Base-by-base conservation (phyloP, 2,329 filamentous ascomycete species). In the Zasmidium cellare region DNA sequence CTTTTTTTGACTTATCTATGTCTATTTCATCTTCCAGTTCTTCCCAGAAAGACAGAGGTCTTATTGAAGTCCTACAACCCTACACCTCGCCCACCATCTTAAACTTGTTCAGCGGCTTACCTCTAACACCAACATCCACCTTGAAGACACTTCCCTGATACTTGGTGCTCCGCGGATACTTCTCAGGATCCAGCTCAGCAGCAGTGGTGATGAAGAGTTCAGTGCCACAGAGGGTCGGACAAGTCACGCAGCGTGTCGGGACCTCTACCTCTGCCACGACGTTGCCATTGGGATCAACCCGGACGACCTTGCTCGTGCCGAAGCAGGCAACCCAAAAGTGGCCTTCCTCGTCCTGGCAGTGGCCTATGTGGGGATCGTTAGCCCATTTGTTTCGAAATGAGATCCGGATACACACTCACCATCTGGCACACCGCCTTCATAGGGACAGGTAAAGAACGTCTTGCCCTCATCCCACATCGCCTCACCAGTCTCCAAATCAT, bases 251-350 rank as follows among this genome's bases (percentile, higher is more conserved):
- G 60, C 82, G 82, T 12, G 92, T 96, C 3, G 92, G 91, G 63
- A 96, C 77, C 55, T 78, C 81, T 62, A 97, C 81, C 76, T 91
- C 84, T 6, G 90, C 91, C 3, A 92, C 79, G 25, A 96, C 75
- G 67, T 86, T 78, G 2, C 91, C 91, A 51, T 82, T 74, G 3
- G 86, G 84, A 49, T 83, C 85, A 69, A 96, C 87, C 72, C 89
- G 85, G 64, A 96, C 77, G 22, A 96, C 90, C 59, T 85, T 84
- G 58, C 84, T 80, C 61, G 88, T 89, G 54, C 91, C 91, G 71
- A 91, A 94, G n/a, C 94, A 80, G 7, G 91, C 90, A 60, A 89
- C 87, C 92, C 93, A 97, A 68, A 96, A 81, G 76, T 89, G 88
- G n/a, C 91, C 92, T 55, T 96, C 85, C 46, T 82, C 83, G 70